These are phyloP conservation scores for Kurtzmaniella fragi DNA, from an alignment of 805 yeast species.

Conservation along the genomic window DNA sequence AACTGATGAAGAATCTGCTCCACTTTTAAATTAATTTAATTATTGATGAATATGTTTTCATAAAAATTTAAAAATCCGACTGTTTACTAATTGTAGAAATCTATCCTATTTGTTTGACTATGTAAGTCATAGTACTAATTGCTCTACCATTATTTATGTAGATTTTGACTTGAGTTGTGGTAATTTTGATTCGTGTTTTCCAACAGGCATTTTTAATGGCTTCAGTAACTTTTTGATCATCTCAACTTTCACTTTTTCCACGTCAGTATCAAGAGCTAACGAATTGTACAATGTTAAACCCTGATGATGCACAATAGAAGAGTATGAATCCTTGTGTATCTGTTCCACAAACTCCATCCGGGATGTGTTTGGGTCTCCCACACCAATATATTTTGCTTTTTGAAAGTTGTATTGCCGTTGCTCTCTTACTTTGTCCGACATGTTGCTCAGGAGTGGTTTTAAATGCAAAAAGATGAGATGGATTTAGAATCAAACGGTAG, in stretches of 20 bases:
- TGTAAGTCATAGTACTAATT: neutral
- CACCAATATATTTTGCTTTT: slow-evolving; percentile 58
- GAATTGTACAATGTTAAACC: slow-evolving; percentile 50
- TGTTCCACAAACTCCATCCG: slow-evolving; percentile 65
- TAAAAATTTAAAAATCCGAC: too few relatives aligned
- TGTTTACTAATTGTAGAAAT: slow-evolving; percentile 16
- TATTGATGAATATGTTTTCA: neutral
- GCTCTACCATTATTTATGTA: neutral
- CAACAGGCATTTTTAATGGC: slow-evolving; percentile 8
- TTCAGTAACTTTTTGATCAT: slow-evolving; percentile 31
- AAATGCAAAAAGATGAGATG: too few relatives aligned
- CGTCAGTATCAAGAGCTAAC: slow-evolving; percentile 42
- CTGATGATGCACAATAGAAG: slow-evolving; percentile 58
- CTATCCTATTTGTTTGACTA: slow-evolving; percentile 7
- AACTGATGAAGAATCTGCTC: slow-evolving; percentile 29
- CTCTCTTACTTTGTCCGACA: slow-evolving; percentile 41
- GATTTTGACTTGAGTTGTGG: neutral
- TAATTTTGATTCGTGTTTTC: neutral
- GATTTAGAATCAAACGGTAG: too few relatives aligned
- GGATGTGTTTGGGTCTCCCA: slow-evolving; percentile 72
- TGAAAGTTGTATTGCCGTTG: slow-evolving; percentile 27
- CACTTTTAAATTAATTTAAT: slow-evolving; percentile 18
- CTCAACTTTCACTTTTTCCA: slow-evolving; percentile 23
- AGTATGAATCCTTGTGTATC: slow-evolving; percentile 60
- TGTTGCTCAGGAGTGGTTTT: slow-evolving; percentile 5